Base-by-base conservation (phyloP, 352 stramenopile species). In the Globisporangium echinulatum region DNA sequence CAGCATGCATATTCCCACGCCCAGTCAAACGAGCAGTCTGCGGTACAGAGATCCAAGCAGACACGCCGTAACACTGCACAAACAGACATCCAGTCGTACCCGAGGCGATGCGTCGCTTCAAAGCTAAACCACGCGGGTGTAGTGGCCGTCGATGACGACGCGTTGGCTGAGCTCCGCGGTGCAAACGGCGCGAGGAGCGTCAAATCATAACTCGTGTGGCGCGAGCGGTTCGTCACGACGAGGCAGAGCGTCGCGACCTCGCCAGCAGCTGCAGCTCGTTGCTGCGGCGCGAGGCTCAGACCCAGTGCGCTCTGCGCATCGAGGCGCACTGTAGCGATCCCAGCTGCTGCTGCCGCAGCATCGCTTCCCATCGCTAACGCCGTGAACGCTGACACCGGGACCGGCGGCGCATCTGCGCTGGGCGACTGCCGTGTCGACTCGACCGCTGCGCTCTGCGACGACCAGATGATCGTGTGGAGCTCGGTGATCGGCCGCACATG, bases 401-500 rank as follows among this genome's bases (percentile, higher is more conserved):
- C 40, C 37, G 43, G 37, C 19, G 54, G 13, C 5, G 37, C 38
- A 7, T 33, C n/a, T 38, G 19, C 15, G 38, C 14, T 55, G 13
- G n/a, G 43, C 33, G n/a, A 25, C 33, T 50, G 49, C 10, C 25
- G 57, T 49, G n/a, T 13, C 3, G 8, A 38, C 14, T 40, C 40
- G n/a, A 25, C 47, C 17, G 36, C 60, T 48, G 9, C 37, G 57
- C 49, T 58, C 8, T 65, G 74, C 56, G 73, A 73, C 42, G 72
- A 80, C 82, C 82, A 91, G 49, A 79, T 72, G 66, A 89, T 74
- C 44, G 75, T 82, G 70, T 85, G 79, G 62, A 77, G 74, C 55
- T 91, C 82, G 19, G 69, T 87, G 54, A 87, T 82, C 19, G 66
- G 58, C 68, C 70, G 55, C 65, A 66, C 17, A 1, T 25, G 54